Percentiles rank a stretch among this genome's conserved stretches.
phyloP scores from a whole-genome alignment of 148 eudicot genomes.

The Heliosperma pusillum region DNA sequence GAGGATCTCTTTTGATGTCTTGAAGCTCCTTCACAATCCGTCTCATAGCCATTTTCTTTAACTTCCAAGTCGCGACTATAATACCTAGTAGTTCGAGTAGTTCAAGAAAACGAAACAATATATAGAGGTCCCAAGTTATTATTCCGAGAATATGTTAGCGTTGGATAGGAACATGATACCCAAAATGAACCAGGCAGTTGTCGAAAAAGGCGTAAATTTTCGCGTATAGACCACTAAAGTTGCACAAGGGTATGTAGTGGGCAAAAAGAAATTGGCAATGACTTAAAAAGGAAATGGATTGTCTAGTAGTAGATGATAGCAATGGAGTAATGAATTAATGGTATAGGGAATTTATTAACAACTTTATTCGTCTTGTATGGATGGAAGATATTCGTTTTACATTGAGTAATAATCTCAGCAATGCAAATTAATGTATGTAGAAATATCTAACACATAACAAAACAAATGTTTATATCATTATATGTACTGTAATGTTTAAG shows the following conservation, averaged over 20 bases:
- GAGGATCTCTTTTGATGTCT: slow-evolving; percentile 58
- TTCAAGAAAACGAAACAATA: slow-evolving; percentile 9
- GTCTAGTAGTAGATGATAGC: neutral
- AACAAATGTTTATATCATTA: neutral
- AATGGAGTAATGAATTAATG: neutral
- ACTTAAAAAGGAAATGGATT: neutral
- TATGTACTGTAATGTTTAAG: neutral
- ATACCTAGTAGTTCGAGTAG: neutral
- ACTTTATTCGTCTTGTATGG: neutral
- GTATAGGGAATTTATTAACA: slow-evolving; percentile 5
- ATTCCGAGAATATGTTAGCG: neutral
- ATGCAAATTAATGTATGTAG: too few relatives aligned
- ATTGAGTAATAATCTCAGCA: neutral
- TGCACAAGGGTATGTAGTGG: neutral
- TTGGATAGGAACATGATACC: neutral
- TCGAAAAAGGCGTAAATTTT: too few relatives aligned
- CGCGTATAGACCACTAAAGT: neutral
- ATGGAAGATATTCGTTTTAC: slow-evolving; percentile 23
- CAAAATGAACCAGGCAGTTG: neutral
- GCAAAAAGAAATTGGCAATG: neutral
- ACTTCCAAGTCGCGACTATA: neutral
- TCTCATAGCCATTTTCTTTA: slow-evolving; percentile 44
- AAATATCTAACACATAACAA: too few relatives aligned
- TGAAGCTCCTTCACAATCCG: slow-evolving; percentile 63
- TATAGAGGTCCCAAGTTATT: neutral